Evolutionary conservation across 495 filamentous ascomycete genomes (phyloP), one percentile per base, ranked within the genome.

Genomic region (Neurospora pannonica): DNA sequence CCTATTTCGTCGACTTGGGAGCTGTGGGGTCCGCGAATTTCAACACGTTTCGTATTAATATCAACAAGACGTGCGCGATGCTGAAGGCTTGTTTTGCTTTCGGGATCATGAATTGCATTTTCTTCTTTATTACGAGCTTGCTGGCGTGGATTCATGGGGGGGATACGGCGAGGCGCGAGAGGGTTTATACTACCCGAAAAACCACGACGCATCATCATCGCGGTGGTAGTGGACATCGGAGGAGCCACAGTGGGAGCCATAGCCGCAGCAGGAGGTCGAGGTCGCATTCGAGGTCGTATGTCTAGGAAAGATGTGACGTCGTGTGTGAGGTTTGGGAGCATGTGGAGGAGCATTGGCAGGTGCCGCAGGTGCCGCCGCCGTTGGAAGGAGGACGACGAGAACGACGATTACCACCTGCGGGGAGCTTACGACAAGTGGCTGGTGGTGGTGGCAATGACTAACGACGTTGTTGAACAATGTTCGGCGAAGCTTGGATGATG

Each of bases 1-100:
- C 81, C 3, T 87, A 87, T 70, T 89, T 87, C 74, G 73, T 92
- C 71, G 86, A 84, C 28, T 83, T 94, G 15, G 91, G 91, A 38
- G 84, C 86, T 21, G 88, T 93, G 62, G 90, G 92, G 38, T 81
- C 79, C 72, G 82, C 81, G 5, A 78, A 76, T 2, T 71, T 85
- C 2, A 85, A 85, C 70, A 86, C 83, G 46, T 79, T 86, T 6
- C 74, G 86, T 31, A 71, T 89, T 4, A 79, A 85, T 15, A 77
- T 90, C 31, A 88, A 94, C 79, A 95, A 95, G 87, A 87, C 86
- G 4, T 97, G 94, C 82, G 88, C 89, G 21, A 95, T 97, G 93
- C 88, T 95, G 72, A 97, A 97, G 88, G 90, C 94, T 1, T 86
- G 84, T 75, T 97, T 92, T 75, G 94, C 93, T 3, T 88, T 97